Base-by-base conservation (phyloP, 192 early-diverging fungal genomes). In the Mortierella alpina region DNA sequence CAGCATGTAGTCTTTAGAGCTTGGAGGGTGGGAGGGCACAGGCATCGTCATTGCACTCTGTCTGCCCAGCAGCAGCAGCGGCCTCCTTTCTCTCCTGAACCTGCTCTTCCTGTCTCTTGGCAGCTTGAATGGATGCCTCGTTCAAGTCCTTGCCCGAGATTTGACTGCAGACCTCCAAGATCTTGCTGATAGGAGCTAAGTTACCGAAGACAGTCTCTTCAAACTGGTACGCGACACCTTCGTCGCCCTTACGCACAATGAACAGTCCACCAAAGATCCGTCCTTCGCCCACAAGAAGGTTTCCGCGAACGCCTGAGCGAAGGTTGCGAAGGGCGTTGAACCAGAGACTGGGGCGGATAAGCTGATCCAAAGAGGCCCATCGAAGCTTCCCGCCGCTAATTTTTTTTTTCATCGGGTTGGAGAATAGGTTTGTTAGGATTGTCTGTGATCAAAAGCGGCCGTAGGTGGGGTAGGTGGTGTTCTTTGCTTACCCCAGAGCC, bases 281-380 rank as follows among this genome's bases (percentile, higher is more conserved):
- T n/a, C 85, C 85, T 49, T 86, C 85, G 14, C 83, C 85, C 3
- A 70, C 75, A 4, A 70, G 67, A 10, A 86, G 48, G 63, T 86
- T 84, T 11, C 83, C 83, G 11, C 65, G 57, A 63, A 80, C 69
- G 6, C 85, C 85, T 1, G 74, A 75, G 47, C 59, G 69, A 8
- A 31, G 31, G 57, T 83, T 83, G 13, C 85, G 73, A 39, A 68
- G 22, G 42, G 65, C 70, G 51, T 75, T 70, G 20, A 60, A 51
- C 63, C 77, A 75, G 0, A 83, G 23, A 15, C 58, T 63, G 2
- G 85, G 73, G 9, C 65, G 66, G 17, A 84, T n/a, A 2, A 83
- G 9, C 15, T 79, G 73, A 41, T 74, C 66, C 7, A 77, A 14
- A 4, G 73, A 65, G 6, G 75, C 82, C 66, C 66, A 75, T 47